phyloP scores from a whole-genome alignment of 768 basidiomycete species.

The Paxillus involutus region DNA sequence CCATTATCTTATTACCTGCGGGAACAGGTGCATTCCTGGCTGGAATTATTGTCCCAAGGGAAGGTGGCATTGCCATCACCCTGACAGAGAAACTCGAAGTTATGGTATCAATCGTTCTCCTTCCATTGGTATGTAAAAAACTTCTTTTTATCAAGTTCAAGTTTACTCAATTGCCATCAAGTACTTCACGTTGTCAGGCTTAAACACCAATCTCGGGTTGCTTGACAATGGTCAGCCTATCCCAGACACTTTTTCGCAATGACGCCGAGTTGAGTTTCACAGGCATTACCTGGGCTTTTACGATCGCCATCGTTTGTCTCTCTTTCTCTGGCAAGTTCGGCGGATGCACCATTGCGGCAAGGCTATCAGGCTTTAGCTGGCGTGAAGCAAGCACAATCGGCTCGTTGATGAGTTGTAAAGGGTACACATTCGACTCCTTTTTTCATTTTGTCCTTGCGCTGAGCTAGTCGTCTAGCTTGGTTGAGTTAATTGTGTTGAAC shows the following conservation, averaged over 20 bases:
- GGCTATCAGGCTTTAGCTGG: slow-evolving; percentile 67
- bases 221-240: slow-evolving; percentile 62
- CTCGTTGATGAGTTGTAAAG: slow-evolving; percentile 94
- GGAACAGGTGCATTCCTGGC: slow-evolving; percentile 72
- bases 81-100: slow-evolving; percentile 98
- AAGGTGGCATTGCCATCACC: slow-evolving; percentile 81
- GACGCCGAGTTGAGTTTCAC: neutral
- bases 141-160: neutral
- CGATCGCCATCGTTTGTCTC: slow-evolving; percentile 70
- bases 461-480: slow-evolving; percentile 50
- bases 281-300: slow-evolving; percentile 89
- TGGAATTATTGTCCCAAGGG: slow-evolving; percentile 81
- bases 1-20: neutral
- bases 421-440: slow-evolving; percentile 40
- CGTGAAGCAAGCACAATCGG: slow-evolving; percentile 86
- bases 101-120: slow-evolving; percentile 85
- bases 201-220: slow-evolving; percentile 85
- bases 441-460: neutral
- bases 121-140: slow-evolving; percentile 62
- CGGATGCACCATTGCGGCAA: slow-evolving; percentile 75
- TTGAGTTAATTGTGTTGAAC: slow-evolving; percentile 95
- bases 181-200: slow-evolving; percentile 93
- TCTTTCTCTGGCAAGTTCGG: slow-evolving; percentile 93
- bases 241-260: neutral
- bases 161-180: slow-evolving; percentile 24